phyloP scores from a whole-genome alignment of 1,284 basidiomycete species.

The Ceratorhiza oryzae-sativae region DNA sequence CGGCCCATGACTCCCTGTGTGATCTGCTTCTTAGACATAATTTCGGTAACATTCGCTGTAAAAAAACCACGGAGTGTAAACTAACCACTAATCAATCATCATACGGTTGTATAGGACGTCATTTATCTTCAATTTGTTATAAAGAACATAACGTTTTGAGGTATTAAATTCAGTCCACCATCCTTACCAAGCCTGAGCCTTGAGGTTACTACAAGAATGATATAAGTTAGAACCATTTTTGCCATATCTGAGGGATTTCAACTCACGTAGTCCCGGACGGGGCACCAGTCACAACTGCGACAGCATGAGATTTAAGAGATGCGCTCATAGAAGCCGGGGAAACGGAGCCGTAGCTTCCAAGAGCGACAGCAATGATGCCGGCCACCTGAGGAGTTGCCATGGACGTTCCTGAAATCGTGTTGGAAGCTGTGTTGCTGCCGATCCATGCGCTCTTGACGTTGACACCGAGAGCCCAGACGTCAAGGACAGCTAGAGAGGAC shows the following conservation, averaged over 20 bases:
- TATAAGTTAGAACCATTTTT: background rate
- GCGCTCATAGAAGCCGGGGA: background rate
- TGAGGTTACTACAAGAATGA: slow-evolving; percentile 1
- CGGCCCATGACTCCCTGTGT: no score
- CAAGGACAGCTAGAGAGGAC: slow-evolving; percentile 33
- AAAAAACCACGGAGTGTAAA: no score
- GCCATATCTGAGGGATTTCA: slow-evolving; percentile 54
- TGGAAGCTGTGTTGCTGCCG: slow-evolving; percentile 26
- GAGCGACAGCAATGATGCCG: slow-evolving; percentile 26
- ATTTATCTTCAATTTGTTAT: no score
- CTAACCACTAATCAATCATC: no score
- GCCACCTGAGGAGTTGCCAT: slow-evolving; percentile 37
- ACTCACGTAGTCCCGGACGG: slow-evolving; percentile 38
- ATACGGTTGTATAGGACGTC: no score
- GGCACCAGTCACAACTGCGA: slow-evolving; percentile 28
- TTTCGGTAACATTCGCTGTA: no score
- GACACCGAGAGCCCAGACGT: slow-evolving; percentile 45
- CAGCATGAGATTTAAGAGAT: slow-evolving; percentile 18
- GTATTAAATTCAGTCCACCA: no score
- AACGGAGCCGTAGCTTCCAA: slow-evolving; percentile 20
- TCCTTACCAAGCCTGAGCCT: slow-evolving; percentile 10
- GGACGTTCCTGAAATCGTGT: slow-evolving; percentile 33
- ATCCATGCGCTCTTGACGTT: slow-evolving; percentile 47
- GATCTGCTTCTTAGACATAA: no score
- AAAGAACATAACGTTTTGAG: no score